These are phyloP conservation scores for Xeromyces bisporus DNA, from an alignment of 495 filamentous ascomycete species.

Conservation along the genomic window DNA sequence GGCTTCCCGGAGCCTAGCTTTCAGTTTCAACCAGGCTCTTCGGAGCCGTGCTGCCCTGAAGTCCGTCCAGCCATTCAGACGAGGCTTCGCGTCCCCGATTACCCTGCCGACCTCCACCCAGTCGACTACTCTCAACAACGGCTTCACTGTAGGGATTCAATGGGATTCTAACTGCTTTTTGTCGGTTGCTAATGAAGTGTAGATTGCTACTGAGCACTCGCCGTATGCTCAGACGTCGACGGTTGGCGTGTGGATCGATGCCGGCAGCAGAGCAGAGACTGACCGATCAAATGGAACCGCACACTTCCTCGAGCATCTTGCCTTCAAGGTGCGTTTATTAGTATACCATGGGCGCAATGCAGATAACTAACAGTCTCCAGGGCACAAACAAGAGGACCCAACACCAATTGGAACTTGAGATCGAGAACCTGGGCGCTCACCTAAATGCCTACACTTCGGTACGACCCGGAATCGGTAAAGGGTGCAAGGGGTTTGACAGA, in stretches of 20 bases:
- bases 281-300: constrained; percentile 97
- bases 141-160: constrained; percentile 72
- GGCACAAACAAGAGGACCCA: constrained; percentile 86
- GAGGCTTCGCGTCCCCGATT: constrained; percentile 77
- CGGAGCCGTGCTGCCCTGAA: constrained; percentile 64
- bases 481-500: not conserved
- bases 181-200: constrained; percentile 22
- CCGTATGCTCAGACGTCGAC: constrained; percentile 97
- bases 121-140: constrained; percentile 91
- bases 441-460: constrained; percentile 99
- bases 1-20: constrained; percentile 86
- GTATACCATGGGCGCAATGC: constrained; percentile 5
- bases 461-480: constrained; percentile 25
- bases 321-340: constrained; percentile 66
- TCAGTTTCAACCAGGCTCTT: constrained; percentile 73
- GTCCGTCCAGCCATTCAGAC: constrained; percentile 51
- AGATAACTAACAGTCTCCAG: constrained; percentile 28
- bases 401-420: constrained; percentile 94
- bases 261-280: constrained; percentile 93
- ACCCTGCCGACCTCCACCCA: constrained; percentile 61
- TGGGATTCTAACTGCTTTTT: constrained; percentile 11
- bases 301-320: constrained; percentile 98
- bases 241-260: constrained; percentile 98
- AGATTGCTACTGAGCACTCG: constrained; percentile 97
- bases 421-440: constrained; percentile 99